A percentile compares a stretch with the other conserved stretches of the same genome.
Conservation (phyloP, 352 stramenopile genomes). For the Pythium plurisporium region DNA sequence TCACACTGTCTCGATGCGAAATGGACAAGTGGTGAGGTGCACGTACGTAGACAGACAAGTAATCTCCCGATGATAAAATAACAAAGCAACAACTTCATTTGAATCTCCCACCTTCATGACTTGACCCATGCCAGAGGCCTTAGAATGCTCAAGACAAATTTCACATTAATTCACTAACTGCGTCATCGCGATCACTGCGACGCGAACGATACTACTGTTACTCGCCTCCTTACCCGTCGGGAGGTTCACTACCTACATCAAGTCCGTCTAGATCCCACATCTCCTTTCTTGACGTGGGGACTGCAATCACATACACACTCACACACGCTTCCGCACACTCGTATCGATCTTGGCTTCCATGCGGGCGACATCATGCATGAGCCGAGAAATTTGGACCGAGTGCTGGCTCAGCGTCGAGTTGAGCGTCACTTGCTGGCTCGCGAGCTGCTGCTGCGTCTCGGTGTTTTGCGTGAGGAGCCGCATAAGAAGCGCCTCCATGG, state of each 20-base stretch:
- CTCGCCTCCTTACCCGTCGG: neutral
- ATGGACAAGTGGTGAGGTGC: too few species aligned
- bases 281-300: too few species aligned
- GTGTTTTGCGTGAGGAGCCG: conserved; percentile 76
- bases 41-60: too few species aligned
- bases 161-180: too few species aligned
- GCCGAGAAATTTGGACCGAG: conserved; percentile 66
- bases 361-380: conserved; percentile 66
- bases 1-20: neutral
- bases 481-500: conserved; percentile 78
- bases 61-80: too few species aligned
- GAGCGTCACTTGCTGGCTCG: conserved; percentile 69
- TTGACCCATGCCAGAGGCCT: too few species aligned
- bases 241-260: neutral
- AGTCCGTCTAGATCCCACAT: neutral
- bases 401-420: conserved; percentile 59
- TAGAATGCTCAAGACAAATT: too few species aligned
- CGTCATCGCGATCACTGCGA: too few species aligned
- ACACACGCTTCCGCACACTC: conserved; percentile 19
- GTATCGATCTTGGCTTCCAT: conserved; percentile 78
- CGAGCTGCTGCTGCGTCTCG: conserved; percentile 78
- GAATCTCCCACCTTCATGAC: too few species aligned
- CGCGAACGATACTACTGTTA: neutral
- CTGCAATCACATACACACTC: neutral
- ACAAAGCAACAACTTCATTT: too few species aligned